Base-by-base conservation (phyloP, 2,329 filamentous ascomycete species). In the Zymoseptoria brevis region DNA sequence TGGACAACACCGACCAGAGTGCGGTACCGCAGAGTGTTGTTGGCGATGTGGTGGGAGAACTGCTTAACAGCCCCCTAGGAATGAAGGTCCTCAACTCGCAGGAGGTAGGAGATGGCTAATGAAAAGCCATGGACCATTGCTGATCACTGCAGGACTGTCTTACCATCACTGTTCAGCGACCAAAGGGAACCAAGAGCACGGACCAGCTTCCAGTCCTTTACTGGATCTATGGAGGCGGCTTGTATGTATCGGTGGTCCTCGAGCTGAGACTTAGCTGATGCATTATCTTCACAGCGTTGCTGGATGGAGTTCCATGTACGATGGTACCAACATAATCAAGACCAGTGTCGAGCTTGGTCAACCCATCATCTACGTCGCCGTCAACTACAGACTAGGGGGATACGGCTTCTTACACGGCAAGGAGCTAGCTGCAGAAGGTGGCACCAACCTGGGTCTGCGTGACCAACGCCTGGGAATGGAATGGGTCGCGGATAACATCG, bases 301-400 rank as follows among this genome's bases (percentile, higher is more conserved):
- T n/a, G 75, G 75, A 19, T 71, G 68, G 5, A 73, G 70, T 8
- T 59, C 66, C 4, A 74, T 73, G 69, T 78, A 78, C 55, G 73
- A 78, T 62, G 76, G 74, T 8, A 70, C 70, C 4, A 71, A 69
- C 6, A 64, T 79, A 11, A 67, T 79, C 11, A 54, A 64, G 48
- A 71, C 74, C 57, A 79, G 79, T 1, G 73, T 81, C 8, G 63
- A 68, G 0, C 64, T 80, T 58, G 78, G 78, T 30, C 83, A 88
- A 72, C 85, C 86, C 0, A 68, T 70, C 16, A 70, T 74, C 60
- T 67, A 69, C 19, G 60, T 62, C n/a, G 35, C 29, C 53, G 57
- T 62, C 8, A 57, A 48, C 41, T 53, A 56, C 58, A 69, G 73
- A 53, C 62, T 74, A 1, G 65, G 62, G 4, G 71, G 66, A 8